A percentile compares a stretch with the other conserved stretches of the same genome.
These are phyloP conservation scores for Solanum etuberosum DNA, from an alignment of 257 asterid species.

Conservation along the genomic window DNA sequence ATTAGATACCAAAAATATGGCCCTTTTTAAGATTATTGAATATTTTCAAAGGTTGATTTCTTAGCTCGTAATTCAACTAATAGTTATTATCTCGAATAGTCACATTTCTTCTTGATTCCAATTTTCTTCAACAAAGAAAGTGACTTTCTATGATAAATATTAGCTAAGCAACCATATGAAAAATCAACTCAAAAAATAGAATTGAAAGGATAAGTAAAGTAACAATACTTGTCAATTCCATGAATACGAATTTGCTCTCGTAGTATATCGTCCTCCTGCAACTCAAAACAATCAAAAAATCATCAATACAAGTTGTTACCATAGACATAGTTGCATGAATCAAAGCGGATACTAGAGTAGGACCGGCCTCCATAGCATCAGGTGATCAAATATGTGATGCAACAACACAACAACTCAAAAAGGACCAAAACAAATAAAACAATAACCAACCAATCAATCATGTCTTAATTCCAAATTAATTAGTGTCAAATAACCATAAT, in stretches of 20 bases:
- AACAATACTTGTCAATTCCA: slow-evolving; percentile 60
- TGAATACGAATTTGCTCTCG: slow-evolving; percentile 76
- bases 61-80: no score
- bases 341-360: no score
- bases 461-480: background rate
- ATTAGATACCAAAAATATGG: background rate
- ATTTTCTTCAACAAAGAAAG: no score
- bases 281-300: slow-evolving; percentile 1
- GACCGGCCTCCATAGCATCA: no score
- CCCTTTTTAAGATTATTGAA: background rate
- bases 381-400: no score
- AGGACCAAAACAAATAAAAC: background rate
- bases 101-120: no score
- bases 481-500: background rate
- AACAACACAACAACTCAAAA: slow-evolving; percentile 10
- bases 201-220: slow-evolving; percentile 21
- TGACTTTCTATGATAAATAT: no score
- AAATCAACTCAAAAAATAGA: background rate
- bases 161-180: no score
- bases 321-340: no score
- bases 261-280: slow-evolving; percentile 89
- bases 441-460: background rate
- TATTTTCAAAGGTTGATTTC: no score
- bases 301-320: background rate
- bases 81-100: no score